Evolutionary conservation across 1,284 basidiomycete genomes (phyloP).

Genomic region (Termitomyces sp.): DNA sequence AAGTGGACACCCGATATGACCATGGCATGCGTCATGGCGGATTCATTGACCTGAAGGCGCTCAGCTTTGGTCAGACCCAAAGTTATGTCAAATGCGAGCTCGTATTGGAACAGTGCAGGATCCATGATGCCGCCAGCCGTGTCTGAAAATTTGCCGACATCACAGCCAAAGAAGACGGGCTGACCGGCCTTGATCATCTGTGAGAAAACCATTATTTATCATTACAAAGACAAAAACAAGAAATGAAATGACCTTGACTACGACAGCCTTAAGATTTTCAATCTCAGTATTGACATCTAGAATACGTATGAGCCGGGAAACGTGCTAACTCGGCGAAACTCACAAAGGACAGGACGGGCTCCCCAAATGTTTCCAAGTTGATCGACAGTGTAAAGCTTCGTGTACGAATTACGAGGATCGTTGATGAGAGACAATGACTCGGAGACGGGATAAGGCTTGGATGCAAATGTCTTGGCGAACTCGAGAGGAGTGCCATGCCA

Average conservation of each 20-base stretch:
- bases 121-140: constrained; percentile 79
- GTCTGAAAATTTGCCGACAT: constrained; percentile 79
- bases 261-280: constrained; percentile 74
- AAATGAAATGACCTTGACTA: constrained; percentile 52
- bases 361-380: constrained; percentile 92
- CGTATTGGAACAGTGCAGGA: constrained; percentile 76
- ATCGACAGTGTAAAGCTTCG: constrained; percentile 88
- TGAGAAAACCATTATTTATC: not conserved
- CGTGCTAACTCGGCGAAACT: constrained; percentile 20
- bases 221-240: not conserved
- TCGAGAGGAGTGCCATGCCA: constrained; percentile 80
- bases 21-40: constrained; percentile 91
- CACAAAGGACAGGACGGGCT: constrained; percentile 77
- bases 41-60: constrained; percentile 78
- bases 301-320: constrained; percentile 3
- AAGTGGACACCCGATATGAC: constrained; percentile 92
- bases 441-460: constrained; percentile 53
- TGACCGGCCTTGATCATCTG: constrained; percentile 82
- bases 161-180: constrained; percentile 94
- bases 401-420: constrained; percentile 84
- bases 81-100: constrained; percentile 62
- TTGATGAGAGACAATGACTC: constrained; percentile 91
- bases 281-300: constrained; percentile 88
- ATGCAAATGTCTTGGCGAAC: constrained; percentile 66
- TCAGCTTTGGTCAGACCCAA: constrained; percentile 78